Conservation (phyloP, 2,329 filamentous ascomycete species). For the Ilyonectria robusta region DNA sequence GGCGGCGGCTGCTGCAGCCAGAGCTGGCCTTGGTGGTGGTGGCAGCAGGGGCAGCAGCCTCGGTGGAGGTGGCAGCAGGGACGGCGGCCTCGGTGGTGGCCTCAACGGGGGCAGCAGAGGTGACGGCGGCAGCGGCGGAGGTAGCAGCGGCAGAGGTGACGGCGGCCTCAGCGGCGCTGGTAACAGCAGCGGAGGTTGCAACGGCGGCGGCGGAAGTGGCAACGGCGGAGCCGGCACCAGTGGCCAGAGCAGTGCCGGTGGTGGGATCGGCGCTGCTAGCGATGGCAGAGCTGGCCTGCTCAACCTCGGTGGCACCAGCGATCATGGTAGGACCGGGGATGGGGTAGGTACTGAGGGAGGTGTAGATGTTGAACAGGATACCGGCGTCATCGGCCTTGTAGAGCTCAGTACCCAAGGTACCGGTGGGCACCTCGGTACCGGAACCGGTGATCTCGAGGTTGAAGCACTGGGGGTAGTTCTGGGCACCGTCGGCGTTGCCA, state of each 20-base stretch:
- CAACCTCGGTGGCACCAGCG: slow-evolving; percentile 35
- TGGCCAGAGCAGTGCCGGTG: slow-evolving; percentile 29
- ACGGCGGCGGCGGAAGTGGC: slow-evolving; percentile 8
- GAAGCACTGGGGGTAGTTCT: slow-evolving; percentile 67
- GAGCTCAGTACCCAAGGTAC: slow-evolving; percentile 51
- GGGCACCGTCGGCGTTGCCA: slow-evolving; percentile 60
- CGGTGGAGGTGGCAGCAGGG: slow-evolving; percentile 20
- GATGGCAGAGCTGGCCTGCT: slow-evolving; percentile 38
- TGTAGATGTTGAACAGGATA: slow-evolving; percentile 54
- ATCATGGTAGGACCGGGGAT: slow-evolving; percentile 50
- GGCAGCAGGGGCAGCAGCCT: slow-evolving; percentile 32
- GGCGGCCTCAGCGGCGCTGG: slow-evolving; percentile 18
- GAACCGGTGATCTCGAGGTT: slow-evolving; percentile 63
- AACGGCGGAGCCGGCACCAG: slow-evolving; percentile 29
- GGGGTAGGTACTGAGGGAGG: slow-evolving; percentile 43
- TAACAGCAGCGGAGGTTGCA: slow-evolving; percentile 15
- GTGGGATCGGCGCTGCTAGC: slow-evolving; percentile 33
- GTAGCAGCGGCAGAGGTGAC: slow-evolving; percentile 29
- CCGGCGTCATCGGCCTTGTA: slow-evolving; percentile 51
- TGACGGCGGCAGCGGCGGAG: slow-evolving; percentile 18
- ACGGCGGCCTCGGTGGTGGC: slow-evolving; percentile 22
- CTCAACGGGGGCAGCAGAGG: slow-evolving; percentile 10
- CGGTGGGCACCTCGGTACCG: slow-evolving; percentile 53
- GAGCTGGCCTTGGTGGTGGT: slow-evolving; percentile 12
- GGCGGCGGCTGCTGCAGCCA: slow-evolving; percentile 29